phyloP scores from a whole-genome alignment of 345 rosid species.

The Dimocarpus longan region DNA sequence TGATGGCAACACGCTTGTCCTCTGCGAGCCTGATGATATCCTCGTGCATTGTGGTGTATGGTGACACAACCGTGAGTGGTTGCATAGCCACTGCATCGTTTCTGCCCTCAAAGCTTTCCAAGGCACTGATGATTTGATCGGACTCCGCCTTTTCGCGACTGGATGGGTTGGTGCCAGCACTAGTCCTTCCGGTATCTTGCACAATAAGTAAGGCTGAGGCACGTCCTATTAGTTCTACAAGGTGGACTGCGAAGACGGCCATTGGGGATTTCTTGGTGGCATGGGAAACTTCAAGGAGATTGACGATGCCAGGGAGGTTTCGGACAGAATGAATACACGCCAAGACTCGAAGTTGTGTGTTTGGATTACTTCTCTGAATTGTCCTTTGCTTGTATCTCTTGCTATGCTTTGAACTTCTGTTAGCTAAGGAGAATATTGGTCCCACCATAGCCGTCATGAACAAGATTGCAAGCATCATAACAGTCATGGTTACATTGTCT shows the following conservation, averaged over 20 bases:
- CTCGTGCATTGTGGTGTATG: slow-evolving; percentile 37
- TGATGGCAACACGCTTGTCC: slow-evolving; percentile 30
- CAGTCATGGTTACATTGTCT: neutral
- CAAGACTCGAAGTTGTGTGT: neutral
- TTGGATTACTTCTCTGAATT: slow-evolving; percentile 3
- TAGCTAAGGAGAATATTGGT: neutral
- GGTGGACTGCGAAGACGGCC: neutral
- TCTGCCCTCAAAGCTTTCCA: slow-evolving; percentile 13
- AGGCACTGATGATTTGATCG: slow-evolving; percentile 26
- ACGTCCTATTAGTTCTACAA: slow-evolving; percentile 3
- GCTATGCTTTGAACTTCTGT: neutral
- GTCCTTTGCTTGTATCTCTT: neutral
- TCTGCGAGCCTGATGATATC: slow-evolving; percentile 32
- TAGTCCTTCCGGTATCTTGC: neutral
- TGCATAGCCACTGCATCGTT: slow-evolving; percentile 6
- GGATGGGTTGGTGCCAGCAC: no score
- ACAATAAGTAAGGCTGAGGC: slow-evolving; percentile 16
- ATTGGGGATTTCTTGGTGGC: slow-evolving; percentile 8
- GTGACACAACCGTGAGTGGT: slow-evolving; percentile 35
- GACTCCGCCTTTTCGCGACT: slow-evolving; percentile 14
- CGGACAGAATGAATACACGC: slow-evolving; percentile 9
- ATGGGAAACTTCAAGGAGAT: slow-evolving; percentile 5
- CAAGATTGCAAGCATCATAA: neutral
- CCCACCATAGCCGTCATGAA: slow-evolving; percentile 7
- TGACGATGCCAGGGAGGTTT: slow-evolving; percentile 16